Evolutionary conservation across 2,329 filamentous ascomycete genomes (phyloP).

Genomic region (Aspergillus brunneoviolaceus): DNA sequence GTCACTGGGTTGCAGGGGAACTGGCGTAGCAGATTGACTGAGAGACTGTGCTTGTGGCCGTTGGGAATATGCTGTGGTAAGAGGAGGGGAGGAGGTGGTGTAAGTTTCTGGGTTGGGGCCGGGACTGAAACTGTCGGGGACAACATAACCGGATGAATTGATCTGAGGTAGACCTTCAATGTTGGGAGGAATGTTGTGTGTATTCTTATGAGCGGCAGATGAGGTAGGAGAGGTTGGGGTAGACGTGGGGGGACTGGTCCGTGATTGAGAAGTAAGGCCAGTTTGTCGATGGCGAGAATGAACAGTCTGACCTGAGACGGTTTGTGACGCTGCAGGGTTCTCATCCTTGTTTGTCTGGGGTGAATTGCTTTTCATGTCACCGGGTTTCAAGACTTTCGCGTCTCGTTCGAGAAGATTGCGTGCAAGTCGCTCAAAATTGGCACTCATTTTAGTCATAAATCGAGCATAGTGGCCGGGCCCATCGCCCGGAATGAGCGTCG

Average conservation of each 20-base stretch:
- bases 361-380: conserved; percentile 26
- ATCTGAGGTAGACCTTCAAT: conserved; percentile 32
- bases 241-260: conserved; percentile 12
- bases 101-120: conserved; percentile 1
- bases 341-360: conserved; percentile 13
- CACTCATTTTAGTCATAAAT: conserved; percentile 85
- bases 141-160: conserved; percentile 35
- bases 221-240: conserved; percentile 6
- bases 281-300: conserved; percentile 19
- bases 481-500: conserved; percentile 73
- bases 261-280: conserved; percentile 4
- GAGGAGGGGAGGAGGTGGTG: conserved; percentile 1
- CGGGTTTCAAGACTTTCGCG: conserved; percentile 63
- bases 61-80: neutral
- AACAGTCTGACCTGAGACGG: neutral
- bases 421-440: conserved; percentile 89
- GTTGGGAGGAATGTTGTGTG: conserved; percentile 18
- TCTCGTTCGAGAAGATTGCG: conserved; percentile 82
- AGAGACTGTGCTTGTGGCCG: neutral
- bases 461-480: conserved; percentile 81
- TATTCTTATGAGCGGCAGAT: conserved; percentile 15
- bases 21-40: neutral
- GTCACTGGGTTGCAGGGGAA: neutral
- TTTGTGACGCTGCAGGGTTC: neutral
- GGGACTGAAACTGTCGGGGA: conserved; percentile 26